Evolutionary conservation across 805 yeast species (phyloP).

Genomic region (Yarrowia keelungensis): DNA sequence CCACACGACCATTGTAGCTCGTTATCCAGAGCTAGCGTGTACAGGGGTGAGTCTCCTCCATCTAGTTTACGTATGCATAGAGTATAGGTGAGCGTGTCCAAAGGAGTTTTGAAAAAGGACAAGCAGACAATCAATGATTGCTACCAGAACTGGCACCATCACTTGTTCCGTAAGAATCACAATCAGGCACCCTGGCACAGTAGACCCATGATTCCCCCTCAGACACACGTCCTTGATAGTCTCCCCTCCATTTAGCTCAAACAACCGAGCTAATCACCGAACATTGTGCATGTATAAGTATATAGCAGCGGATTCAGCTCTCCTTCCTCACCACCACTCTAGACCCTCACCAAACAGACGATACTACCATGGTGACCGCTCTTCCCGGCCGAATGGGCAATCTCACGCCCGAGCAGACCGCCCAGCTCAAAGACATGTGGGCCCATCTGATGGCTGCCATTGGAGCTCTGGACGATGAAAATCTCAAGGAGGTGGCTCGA

Average conservation of each 20-base stretch:
- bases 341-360: background rate
- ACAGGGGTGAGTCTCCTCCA: background rate
- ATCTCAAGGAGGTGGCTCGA: constrained; percentile 21
- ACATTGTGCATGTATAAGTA: constrained; percentile 11
- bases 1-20: background rate
- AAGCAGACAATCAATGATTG: too few relatives aligned
- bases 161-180: too few relatives aligned
- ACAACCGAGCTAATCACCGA: constrained; percentile 16
- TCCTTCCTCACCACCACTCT: background rate
- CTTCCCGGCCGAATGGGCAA: constrained; percentile 51
- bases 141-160: too few relatives aligned
- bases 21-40: background rate
- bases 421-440: constrained; percentile 53
- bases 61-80: constrained; percentile 4
- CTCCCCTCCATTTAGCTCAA: constrained; percentile 7
- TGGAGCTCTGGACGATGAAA: constrained; percentile 27
- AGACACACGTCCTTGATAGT: background rate
- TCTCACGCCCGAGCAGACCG: constrained; percentile 51
- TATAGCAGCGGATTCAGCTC: background rate
- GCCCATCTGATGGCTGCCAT: constrained; percentile 44
- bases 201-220: background rate
- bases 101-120: background rate
- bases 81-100: background rate
- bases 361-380: background rate
- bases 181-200: too few relatives aligned